These are phyloP conservation scores for Quercus agrifolia DNA, from an alignment of 306 rosid species.

Conservation along the genomic window DNA sequence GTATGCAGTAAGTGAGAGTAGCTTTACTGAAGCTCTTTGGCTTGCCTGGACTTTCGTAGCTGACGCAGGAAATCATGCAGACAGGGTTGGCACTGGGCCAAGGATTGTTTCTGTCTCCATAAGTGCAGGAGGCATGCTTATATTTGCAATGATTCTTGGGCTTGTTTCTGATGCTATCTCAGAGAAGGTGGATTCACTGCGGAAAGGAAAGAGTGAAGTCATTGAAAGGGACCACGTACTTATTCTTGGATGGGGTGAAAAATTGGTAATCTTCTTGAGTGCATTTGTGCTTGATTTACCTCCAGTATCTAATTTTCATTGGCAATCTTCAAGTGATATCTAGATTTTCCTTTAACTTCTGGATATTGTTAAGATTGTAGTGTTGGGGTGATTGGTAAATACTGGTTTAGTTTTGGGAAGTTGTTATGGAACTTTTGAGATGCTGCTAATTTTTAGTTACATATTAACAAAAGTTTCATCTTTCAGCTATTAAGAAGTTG, in stretches of 20 bases:
- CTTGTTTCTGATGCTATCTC: constrained; percentile 98
- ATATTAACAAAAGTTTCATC: background rate
- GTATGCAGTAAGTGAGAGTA: constrained; percentile 86
- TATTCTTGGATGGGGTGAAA: constrained; percentile 99
- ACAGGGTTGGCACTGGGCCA: constrained; percentile 88
- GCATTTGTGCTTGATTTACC: background rate
- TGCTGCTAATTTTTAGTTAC: background rate
- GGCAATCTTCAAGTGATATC: background rate
- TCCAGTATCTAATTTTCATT: background rate
- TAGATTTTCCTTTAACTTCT: background rate
- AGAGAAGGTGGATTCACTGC: constrained; percentile 93
- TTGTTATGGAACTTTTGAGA: background rate
- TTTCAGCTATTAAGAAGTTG: background rate
- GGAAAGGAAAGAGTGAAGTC: constrained; percentile 98
- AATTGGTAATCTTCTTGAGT: constrained; percentile 57
- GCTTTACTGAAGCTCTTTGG: constrained; percentile 95
- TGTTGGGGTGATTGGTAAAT: no score
- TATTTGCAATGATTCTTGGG: constrained; percentile 99
- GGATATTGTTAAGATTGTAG: no score
- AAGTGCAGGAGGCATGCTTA: constrained; percentile 99
- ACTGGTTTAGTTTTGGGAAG: background rate
- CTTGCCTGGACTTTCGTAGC: constrained; percentile 98
- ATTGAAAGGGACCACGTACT: constrained; percentile 92
- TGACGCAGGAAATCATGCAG: constrained; percentile 97
- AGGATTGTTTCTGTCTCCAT: constrained; percentile 97